Base-by-base conservation (phyloP, 1,284 basidiomycete species). In the Malassezia obtusa region DNA sequence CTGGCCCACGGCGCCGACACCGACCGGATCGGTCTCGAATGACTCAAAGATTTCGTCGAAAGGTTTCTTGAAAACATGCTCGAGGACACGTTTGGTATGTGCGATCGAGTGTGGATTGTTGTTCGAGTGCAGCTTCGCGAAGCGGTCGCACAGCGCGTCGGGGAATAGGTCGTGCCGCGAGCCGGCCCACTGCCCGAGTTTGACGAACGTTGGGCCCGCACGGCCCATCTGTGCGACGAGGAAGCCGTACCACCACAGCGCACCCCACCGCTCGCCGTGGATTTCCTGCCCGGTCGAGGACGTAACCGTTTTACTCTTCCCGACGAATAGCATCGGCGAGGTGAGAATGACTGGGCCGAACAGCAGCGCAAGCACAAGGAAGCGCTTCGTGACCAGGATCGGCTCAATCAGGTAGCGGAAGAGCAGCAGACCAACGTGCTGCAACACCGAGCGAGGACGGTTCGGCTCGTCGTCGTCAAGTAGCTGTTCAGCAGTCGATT, bases 151-250 rank as follows among this genome's bases (percentile, higher is more conserved):
- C 4, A 99, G 81, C n/a, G 82, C 76, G n/a, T 84, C 79, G 1
- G 94, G 89, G 76, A 99, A 98, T 5, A 99, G 78, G 74, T 99
- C 94, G 41, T 86, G 85, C 49, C 94, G 82, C 25, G 90, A 91
- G 5, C 87, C 94, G 1, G 94, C 94, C 94, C 94, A 99, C 80
- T 99, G 94, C 1, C 89, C 88, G 46, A 98, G 81, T 87, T 99
- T 99, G 76, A 89, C 89, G 73, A 98, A 98, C 0, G 90, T 94
- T 3, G 94, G 94, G 0, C 94, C 94, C 5, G 92, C 92, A 10
- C 83, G 78, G 75, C 92, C 84, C 91, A 98, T 96, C 73, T 85
- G 85, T 50, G 78, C 77, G 14, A 92, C 89, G 8, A 99, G 78
- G 57, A 90, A 81, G 17, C 80, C 80, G 74, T 95, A 98, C 94